phyloP scores from a whole-genome alignment of 345 rosid genomes.

The Boechera retrofracta region DNA sequence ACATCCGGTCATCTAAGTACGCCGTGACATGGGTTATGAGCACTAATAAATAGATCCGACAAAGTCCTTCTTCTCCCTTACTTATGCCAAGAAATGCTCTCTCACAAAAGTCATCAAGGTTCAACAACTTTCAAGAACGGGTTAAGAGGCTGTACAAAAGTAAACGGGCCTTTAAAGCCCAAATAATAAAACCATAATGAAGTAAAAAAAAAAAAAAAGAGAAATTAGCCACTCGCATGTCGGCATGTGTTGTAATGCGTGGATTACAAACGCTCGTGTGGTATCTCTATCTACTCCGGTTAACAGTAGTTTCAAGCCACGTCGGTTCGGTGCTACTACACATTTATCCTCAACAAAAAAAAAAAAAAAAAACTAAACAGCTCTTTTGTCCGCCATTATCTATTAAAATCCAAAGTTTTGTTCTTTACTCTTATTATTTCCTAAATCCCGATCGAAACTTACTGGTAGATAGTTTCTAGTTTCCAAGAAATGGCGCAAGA shows the following conservation, averaged over 20 bases:
- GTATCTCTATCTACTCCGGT: no score
- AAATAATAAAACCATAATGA: background rate
- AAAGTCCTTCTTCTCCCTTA: no score
- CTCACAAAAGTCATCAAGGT: no score
- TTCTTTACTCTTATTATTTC: background rate
- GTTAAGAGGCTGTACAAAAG: no score
- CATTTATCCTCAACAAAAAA: no score
- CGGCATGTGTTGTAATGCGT: background rate
- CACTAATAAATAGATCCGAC: no score
- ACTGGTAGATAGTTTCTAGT: background rate
- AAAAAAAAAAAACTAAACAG: no score
- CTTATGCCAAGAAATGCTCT: no score
- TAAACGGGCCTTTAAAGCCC: conserved; percentile 27
- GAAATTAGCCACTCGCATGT: background rate
- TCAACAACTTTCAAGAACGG: no score
- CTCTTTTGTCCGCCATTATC: background rate
- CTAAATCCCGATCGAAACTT: conserved; percentile 22
- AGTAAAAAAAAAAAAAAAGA: no score
- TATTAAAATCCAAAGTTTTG: background rate
- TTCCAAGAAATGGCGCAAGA: conserved; percentile 37
- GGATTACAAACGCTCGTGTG: background rate
- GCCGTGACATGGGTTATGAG: no score
- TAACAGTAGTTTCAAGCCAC: conserved; percentile 12
- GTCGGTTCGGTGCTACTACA: conserved; percentile 1
- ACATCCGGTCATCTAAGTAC: no score